A percentile compares a stretch with the other conserved stretches of the same genome.
Conservation (phyloP, 257 asterid species). For the Echium plantagineum region DNA sequence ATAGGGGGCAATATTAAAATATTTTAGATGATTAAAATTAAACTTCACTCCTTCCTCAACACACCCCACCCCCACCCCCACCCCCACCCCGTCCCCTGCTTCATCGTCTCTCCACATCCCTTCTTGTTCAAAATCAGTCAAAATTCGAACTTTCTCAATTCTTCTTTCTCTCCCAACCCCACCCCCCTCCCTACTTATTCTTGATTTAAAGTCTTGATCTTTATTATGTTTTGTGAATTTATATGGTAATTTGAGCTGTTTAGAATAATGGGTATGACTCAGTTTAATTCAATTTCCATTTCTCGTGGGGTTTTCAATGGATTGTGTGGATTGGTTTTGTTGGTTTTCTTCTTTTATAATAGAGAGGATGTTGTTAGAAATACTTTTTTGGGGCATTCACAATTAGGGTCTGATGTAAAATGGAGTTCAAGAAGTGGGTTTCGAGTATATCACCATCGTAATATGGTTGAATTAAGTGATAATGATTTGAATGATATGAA, state of each 20-base stretch:
- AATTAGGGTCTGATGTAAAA: constrained; percentile 16
- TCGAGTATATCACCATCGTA: constrained; percentile 26
- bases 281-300: no score
- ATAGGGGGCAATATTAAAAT: no score
- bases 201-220: constrained; percentile 13
- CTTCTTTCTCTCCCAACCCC: no score
- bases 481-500: constrained; percentile 15
- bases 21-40: no score
- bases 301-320: constrained; percentile 50
- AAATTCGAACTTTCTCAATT: no score
- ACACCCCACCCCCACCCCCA: no score
- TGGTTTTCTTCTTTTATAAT: constrained; percentile 38
- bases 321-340: constrained; percentile 33
- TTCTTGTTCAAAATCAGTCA: no score
- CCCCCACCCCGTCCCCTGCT: no score
- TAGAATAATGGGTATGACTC: constrained; percentile 33
- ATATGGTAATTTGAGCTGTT: constrained; percentile 8
- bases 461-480: constrained; percentile 33
- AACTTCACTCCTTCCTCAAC: no score
- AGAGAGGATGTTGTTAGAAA: constrained; percentile 28
- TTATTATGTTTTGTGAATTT: neutral
- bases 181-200: no score
- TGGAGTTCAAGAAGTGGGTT: no score
- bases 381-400: constrained; percentile 23
- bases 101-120: no score